These are phyloP conservation scores for Rosa multiflora DNA, from an alignment of 306 rosid genomes.

Conservation along the genomic window DNA sequence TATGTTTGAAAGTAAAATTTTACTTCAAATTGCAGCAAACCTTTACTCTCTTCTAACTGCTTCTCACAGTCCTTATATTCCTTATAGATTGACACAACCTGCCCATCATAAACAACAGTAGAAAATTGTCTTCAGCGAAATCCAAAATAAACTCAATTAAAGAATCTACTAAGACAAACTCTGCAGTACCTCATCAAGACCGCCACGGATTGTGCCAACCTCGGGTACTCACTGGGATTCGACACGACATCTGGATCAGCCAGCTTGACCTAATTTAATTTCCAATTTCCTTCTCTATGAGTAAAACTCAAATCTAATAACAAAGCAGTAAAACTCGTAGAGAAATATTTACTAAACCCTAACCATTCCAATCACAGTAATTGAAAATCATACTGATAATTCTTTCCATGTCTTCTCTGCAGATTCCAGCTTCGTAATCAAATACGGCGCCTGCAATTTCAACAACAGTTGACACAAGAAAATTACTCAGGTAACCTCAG, in stretches of 20 bases:
- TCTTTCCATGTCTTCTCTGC: too few relatives aligned
- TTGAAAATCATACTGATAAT: too few relatives aligned
- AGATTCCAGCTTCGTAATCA: too few relatives aligned
- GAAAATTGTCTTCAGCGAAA: neutral
- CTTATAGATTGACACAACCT: slow-evolving; percentile 77
- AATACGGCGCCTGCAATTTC: too few relatives aligned
- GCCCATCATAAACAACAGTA: slow-evolving; percentile 18
- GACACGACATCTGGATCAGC: slow-evolving; percentile 87
- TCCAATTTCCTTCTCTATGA: neutral
- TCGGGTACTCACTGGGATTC: slow-evolving; percentile 86
- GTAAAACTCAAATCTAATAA: neutral
- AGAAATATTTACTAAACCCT: too few relatives aligned
- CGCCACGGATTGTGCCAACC: slow-evolving; percentile 85
- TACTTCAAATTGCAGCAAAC: slow-evolving; percentile 36
- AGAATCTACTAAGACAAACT: neutral
- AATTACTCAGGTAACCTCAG: too few relatives aligned
- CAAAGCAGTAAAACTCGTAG: neutral
- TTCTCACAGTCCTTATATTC: slow-evolving; percentile 78
- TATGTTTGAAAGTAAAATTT: neutral
- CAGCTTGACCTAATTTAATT: slow-evolving; percentile 67
- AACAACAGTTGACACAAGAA: too few relatives aligned
- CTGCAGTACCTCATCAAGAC: slow-evolving; percentile 75
- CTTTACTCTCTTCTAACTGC: slow-evolving; percentile 81
- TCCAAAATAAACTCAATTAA: neutral
- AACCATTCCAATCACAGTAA: too few relatives aligned